These are phyloP conservation scores for Mrakia blollopis DNA, from an alignment of 768 basidiomycete species.

Conservation along the genomic window DNA sequence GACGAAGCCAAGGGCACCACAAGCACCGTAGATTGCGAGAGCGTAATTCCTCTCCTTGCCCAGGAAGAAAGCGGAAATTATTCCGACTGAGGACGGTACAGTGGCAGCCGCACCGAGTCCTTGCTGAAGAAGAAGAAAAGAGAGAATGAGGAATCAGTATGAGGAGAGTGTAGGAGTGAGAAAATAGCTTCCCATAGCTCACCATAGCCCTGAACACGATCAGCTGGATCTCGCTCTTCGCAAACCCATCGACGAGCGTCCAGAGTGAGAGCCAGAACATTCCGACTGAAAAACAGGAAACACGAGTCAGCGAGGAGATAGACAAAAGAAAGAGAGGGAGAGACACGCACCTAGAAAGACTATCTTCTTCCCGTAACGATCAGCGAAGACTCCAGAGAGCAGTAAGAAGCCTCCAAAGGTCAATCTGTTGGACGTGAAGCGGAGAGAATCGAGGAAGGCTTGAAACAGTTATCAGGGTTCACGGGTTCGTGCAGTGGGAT, in stretches of 20 bases:
- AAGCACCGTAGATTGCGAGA: conserved; percentile 28
- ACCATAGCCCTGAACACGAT: conserved; percentile 19
- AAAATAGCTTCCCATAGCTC: too few relatives aligned
- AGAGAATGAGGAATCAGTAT: too few relatives aligned
- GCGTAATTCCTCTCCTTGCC: conserved; percentile 31
- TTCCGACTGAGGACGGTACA: conserved; percentile 32
- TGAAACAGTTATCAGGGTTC: too few relatives aligned
- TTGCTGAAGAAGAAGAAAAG: not conserved
- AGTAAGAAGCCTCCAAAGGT: conserved; percentile 34
- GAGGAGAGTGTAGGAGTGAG: too few relatives aligned
- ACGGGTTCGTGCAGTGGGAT: too few relatives aligned
- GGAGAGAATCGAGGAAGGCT: not conserved
- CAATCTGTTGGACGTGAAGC: conserved; percentile 13
- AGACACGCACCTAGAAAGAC: conserved; percentile 23
- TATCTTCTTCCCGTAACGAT: conserved; percentile 34
- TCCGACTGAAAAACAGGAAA: not conserved
- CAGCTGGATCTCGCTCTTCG: conserved; percentile 8
- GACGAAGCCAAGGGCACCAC: conserved; percentile 25
- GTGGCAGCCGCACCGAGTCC: conserved; percentile 33
- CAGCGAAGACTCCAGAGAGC: conserved; percentile 32
- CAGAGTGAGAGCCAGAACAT: conserved; percentile 24
- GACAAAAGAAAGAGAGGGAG: conserved; percentile 10
- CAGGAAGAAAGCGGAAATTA: conserved; percentile 29
- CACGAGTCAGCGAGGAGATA: conserved; percentile 11
- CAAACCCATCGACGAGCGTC: conserved; percentile 4